These are phyloP conservation scores for Cyphellophora europaea DNA, from an alignment of 2,329 filamentous ascomycete species.

Conservation along the genomic window DNA sequence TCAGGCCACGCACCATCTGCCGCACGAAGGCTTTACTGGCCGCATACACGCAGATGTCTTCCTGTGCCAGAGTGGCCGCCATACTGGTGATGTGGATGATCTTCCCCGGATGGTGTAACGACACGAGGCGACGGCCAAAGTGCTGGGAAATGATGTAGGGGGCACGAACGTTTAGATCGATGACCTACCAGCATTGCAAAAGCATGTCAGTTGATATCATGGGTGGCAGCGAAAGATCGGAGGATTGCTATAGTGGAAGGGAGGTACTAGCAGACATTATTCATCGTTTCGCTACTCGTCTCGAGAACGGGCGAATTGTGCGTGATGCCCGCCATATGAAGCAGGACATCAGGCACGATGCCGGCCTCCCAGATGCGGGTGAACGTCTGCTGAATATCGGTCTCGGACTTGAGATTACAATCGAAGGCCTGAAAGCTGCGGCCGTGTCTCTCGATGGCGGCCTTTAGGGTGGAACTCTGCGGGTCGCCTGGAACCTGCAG, in stretches of 20 bases:
- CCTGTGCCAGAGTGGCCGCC: constrained; percentile 1
- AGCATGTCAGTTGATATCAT: constrained; percentile 1
- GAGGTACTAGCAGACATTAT: constrained; percentile 1
- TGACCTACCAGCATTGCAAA: background rate
- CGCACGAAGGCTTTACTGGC: constrained; percentile 1
- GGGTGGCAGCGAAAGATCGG: background rate
- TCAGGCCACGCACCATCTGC: background rate
- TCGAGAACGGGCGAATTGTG: constrained; percentile 2
- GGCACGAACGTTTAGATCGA: constrained; percentile 4
- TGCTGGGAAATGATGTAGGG: constrained; percentile 1
- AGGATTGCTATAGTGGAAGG: no score
- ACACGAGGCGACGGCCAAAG: constrained; percentile 1
- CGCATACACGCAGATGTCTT: constrained; percentile 1
- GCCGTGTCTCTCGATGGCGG: constrained; percentile 2
- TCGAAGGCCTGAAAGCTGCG: constrained; percentile 4
- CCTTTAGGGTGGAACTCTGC: constrained; percentile 2
- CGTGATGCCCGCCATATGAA: constrained; percentile 8
- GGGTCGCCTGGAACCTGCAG: constrained; percentile 24
- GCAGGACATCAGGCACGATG: constrained; percentile 6
- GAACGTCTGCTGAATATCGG: constrained; percentile 5
- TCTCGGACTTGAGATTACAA: constrained; percentile 4
- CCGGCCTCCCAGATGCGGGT: constrained; percentile 4
- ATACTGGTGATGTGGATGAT: constrained; percentile 4
- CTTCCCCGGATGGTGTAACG: constrained; percentile 1
- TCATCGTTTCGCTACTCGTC: background rate